Conservation (phyloP, 1,139 yeast species). For the Pneumocystis canis region DNA sequence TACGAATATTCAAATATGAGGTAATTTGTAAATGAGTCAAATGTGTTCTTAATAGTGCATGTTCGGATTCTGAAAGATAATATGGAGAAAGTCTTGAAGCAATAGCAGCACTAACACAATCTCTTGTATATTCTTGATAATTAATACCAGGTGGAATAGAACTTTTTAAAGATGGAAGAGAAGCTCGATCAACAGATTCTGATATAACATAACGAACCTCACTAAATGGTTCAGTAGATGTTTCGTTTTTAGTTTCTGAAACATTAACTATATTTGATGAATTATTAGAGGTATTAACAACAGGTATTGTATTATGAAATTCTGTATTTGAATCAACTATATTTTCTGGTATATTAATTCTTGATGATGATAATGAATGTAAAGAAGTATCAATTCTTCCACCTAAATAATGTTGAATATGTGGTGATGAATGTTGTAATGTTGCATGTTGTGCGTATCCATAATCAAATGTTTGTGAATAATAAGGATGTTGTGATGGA, state of each 20-base stretch:
- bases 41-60: conserved; percentile 24
- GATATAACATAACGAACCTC: not conserved
- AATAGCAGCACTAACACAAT: conserved; percentile 26
- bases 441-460: not conserved
- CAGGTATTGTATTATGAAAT: not conserved
- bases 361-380: not conserved
- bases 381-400: not conserved
- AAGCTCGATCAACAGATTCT: not conserved
- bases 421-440: not conserved
- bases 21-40: conserved; percentile 29
- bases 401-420: not conserved
- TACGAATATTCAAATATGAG: conserved; percentile 30
- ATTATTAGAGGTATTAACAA: not conserved
- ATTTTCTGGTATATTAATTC: not conserved
- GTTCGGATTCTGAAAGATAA: conserved; percentile 26
- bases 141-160: conserved; percentile 15
- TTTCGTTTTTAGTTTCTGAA: not conserved
- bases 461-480: not conserved
- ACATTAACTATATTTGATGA: not conserved
- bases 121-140: conserved; percentile 8
- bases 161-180: not conserved
- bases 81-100: conserved; percentile 30
- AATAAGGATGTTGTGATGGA: not conserved
- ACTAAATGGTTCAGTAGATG: not conserved
- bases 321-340: not conserved